Conservation (phyloP, 116 monocot genomes). For the Zostera marina region DNA sequence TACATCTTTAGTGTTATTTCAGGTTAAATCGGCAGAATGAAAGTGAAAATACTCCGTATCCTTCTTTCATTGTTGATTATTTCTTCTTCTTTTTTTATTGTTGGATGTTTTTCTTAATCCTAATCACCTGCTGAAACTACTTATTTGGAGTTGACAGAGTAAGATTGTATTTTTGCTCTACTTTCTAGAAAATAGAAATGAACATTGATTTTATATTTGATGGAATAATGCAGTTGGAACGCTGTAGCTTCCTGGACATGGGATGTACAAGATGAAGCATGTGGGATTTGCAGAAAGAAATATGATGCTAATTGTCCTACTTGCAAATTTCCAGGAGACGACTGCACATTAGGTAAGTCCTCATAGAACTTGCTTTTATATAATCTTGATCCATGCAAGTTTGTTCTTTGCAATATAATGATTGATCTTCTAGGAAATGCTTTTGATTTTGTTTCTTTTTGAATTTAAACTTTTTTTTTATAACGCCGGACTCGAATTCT, state of each 20-base stretch:
- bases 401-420: too few relatives aligned
- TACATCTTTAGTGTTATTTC: too few relatives aligned
- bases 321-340: slow-evolving; percentile 87
- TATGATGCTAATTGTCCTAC: slow-evolving; percentile 87
- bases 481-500: too few relatives aligned
- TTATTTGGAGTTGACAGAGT: slow-evolving; percentile 2
- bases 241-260: slow-evolving; percentile 93
- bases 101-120: background rate
- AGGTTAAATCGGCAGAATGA: slow-evolving; percentile 2
- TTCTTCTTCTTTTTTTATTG: background rate
- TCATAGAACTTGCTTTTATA: too few relatives aligned
- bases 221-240: slow-evolving; percentile 33
- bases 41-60: slow-evolving; percentile 9
- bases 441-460: too few relatives aligned
- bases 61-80: background rate
- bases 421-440: too few relatives aligned
- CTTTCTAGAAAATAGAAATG: too few relatives aligned
- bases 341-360: slow-evolving; percentile 54
- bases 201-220: background rate
- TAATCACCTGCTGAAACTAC: background rate
- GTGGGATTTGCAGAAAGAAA: slow-evolving; percentile 86
- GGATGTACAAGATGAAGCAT: slow-evolving; percentile 83
- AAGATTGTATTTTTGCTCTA: background rate
- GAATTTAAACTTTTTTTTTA: too few relatives aligned
- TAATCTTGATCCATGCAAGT: too few relatives aligned